phyloP scores from a whole-genome alignment of 805 yeast species.

The Wickerhamomyces mucosus region DNA sequence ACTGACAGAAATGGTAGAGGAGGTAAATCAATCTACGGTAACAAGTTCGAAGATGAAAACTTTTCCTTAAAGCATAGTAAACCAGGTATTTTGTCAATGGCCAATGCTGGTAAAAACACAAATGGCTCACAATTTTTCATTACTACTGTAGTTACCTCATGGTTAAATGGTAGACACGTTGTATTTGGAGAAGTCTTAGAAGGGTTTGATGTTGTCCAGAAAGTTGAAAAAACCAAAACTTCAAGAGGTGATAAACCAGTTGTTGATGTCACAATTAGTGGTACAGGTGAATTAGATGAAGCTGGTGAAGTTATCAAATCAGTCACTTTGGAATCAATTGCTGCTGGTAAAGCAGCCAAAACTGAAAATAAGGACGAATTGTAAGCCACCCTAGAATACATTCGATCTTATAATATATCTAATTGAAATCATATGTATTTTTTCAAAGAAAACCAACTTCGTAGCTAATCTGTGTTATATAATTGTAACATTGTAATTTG shows the following conservation, averaged over 20 bases:
- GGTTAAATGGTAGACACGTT: conserved; percentile 94
- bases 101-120: conserved; percentile 69
- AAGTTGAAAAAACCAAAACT: conserved; percentile 69
- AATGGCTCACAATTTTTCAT: conserved; percentile 95
- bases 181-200: conserved; percentile 92
- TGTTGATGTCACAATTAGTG: conserved; percentile 52
- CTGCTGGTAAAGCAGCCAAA: conserved; percentile 10
- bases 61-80: conserved; percentile 58
- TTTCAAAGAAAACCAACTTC: too few relatives aligned
- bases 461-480: too few relatives aligned
- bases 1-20: conserved; percentile 63
- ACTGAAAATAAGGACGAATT: conserved; percentile 26
- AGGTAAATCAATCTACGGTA: conserved; percentile 67
- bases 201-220: conserved; percentile 74
- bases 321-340: conserved; percentile 12
- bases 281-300: conserved; percentile 57
- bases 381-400: conserved; percentile 12
- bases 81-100: conserved; percentile 68
- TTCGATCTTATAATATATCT: too few relatives aligned
- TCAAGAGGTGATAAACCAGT: conserved; percentile 63
- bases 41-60: conserved; percentile 60
- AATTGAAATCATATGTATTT: too few relatives aligned
- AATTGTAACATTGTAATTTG: too few relatives aligned
- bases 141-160: conserved; percentile 80
- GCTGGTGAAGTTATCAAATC: conserved; percentile 19